Conservation (phyloP, 106 monocot genomes). For the Amphibolis antarctica region DNA sequence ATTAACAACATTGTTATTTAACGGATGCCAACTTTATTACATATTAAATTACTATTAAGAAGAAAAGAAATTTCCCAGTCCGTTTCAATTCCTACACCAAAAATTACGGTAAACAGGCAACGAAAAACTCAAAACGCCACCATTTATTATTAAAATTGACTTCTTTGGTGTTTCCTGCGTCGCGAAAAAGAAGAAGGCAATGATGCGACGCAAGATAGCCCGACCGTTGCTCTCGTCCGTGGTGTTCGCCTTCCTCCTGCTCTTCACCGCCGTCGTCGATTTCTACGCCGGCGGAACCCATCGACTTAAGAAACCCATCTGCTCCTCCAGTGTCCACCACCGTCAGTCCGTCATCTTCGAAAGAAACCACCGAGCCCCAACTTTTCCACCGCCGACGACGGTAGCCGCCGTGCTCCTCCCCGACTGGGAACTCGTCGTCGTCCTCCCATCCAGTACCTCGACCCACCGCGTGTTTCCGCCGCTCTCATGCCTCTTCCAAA, state of each 20-base stretch:
- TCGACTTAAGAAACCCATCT: neutral
- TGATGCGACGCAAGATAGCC: neutral
- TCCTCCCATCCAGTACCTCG: slow-evolving; percentile 12
- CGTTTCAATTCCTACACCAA: no score
- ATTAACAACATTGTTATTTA: no score
- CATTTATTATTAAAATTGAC: no score
- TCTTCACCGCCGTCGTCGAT: neutral
- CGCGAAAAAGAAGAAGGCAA: neutral
- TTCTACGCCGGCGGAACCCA: neutral
- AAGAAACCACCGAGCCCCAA: neutral
- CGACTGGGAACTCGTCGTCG: slow-evolving; percentile 49
- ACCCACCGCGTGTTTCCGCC: neutral
- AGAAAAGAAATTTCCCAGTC: no score
- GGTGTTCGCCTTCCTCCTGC: neutral
- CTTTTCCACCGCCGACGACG: neutral
- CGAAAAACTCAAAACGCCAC: no score
- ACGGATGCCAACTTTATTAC: no score
- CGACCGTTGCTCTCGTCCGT: neutral
- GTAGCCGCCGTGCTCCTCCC: slow-evolving; percentile 43
- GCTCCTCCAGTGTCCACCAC: neutral
- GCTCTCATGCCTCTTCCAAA: slow-evolving; percentile 41
- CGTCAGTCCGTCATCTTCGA: neutral
- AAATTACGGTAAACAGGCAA: no score
- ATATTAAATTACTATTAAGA: no score
- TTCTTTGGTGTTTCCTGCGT: no score